Conservation (phyloP, 495 filamentous ascomycete species). For the Penicillium herquei region DNA sequence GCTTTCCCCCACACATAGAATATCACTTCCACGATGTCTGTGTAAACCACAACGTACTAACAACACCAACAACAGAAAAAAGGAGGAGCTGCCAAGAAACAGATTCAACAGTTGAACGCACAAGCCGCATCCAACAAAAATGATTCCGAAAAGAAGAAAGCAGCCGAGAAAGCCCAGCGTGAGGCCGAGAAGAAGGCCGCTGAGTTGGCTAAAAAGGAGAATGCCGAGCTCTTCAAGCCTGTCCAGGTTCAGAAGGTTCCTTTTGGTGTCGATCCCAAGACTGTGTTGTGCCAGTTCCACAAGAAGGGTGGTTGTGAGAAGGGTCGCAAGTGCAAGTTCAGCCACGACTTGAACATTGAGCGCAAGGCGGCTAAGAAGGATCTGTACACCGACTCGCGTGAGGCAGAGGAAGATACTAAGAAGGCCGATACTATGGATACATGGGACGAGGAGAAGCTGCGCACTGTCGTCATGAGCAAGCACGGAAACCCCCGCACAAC, state of each 20-base stretch:
- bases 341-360: constrained; percentile 85
- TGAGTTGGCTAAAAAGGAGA: constrained; percentile 73
- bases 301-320: constrained; percentile 98
- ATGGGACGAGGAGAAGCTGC: constrained; percentile 97
- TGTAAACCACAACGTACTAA: background rate
- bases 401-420: constrained; percentile 70
- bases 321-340: constrained; percentile 96
- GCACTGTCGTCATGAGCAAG: constrained; percentile 86
- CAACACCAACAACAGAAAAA: constrained; percentile 65
- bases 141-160: constrained; percentile 82
- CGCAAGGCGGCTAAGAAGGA: constrained; percentile 89
- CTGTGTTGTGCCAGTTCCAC: constrained; percentile 92
- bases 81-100: constrained; percentile 81
- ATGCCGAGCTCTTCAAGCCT: constrained; percentile 86
- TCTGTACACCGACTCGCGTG: constrained; percentile 84
- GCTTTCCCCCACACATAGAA: no score
- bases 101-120: constrained; percentile 76
- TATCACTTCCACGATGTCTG: no score
- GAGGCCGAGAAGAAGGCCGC: constrained; percentile 88
- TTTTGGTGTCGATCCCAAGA: constrained; percentile 98
- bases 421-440: constrained; percentile 90
- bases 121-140: constrained; percentile 69
- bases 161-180: constrained; percentile 80
- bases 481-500: constrained; percentile 95
- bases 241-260: constrained; percentile 94